A percentile compares a stretch with the other conserved stretches of the same genome.
Conservation (phyloP, 192 early-diverging fungal genomes). For the Dissophora globulifera region DNA sequence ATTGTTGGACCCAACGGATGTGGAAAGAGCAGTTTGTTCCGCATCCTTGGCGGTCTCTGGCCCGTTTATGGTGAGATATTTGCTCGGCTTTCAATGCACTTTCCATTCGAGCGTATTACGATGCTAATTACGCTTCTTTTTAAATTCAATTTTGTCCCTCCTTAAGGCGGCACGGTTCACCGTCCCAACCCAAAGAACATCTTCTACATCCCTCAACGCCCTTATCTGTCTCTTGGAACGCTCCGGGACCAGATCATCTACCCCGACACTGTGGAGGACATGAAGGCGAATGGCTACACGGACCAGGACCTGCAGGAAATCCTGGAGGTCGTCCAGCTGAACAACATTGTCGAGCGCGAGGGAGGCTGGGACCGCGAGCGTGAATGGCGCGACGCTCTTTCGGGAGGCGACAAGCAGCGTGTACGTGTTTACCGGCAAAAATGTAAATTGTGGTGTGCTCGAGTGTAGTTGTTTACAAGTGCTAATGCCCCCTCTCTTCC, state of each 20-base stretch:
- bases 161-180: slow-evolving; percentile 71
- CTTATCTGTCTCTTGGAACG: slow-evolving; percentile 95
- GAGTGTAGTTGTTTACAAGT: no score
- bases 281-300: slow-evolving; percentile 73
- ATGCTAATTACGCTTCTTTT: no score
- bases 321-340: slow-evolving; percentile 86
- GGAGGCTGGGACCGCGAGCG: slow-evolving; percentile 91
- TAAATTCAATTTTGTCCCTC: neutral
- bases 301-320: slow-evolving; percentile 85
- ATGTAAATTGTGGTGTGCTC: no score
- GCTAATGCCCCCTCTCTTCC: slow-evolving; percentile 13
- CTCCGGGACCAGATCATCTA: slow-evolving; percentile 98
- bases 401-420: slow-evolving; percentile 96
- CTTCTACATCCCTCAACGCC: slow-evolving; percentile 98
- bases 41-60: slow-evolving; percentile 96
- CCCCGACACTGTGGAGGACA: slow-evolving; percentile 87
- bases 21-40: slow-evolving; percentile 95
- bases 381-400: slow-evolving; percentile 92
- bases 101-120: no score
- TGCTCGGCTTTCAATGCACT: neutral
- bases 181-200: slow-evolving; percentile 86
- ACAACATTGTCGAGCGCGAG: slow-evolving; percentile 85
- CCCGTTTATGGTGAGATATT: slow-evolving; percentile 83
- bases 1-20: slow-evolving; percentile 96
- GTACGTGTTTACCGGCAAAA: no score